Evolutionary conservation across 805 yeast species (phyloP), one percentile per base, ranked within the genome.

Genomic region (Candida maris): DNA sequence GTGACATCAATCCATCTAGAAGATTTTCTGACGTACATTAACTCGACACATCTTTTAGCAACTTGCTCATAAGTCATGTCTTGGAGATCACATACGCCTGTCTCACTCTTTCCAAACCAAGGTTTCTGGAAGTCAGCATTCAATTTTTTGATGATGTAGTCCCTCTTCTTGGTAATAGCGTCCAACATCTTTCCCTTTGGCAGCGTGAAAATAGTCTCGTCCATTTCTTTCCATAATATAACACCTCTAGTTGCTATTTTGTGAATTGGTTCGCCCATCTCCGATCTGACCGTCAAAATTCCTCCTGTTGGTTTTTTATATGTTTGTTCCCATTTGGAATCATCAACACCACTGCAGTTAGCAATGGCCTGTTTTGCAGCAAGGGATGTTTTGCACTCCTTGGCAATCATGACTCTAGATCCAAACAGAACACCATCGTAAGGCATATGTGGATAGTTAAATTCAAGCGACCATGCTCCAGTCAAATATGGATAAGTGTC

Each of bases 211-310:
- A 93, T 77, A 31, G 96, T 86, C 51, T 86, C 91, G 65, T 93
- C 99, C 69, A 93, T 72, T 68, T 93, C 97, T 62, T 87, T 85
- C 98, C 99, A 93, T 62, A 93, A 79, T 65, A 85, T 61, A 42
- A 93, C 97, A 73, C 96, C 97, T 63, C 98, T 82, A 41, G 99
- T 93, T 20, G 98, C 97, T 51, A 93, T 77, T 72, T 93, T 93
- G 68, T 93, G 99, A 59, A 93, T 93, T 57, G 98, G 98, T 71
- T 93, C 98, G 61, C 99, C 98, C 98, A 93, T 93, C 72, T 93
- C 99, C 13, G 97, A 91, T 61, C 85, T 75, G 44, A 93, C 98
- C 38, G 98, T 91, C 51, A 93, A 71, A 49, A 93, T 79, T 66
- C 98, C 99, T 70, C 98, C 98, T 42, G 97, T 81, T 56, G 96